Conservation (phyloP, 108 stramenopile genomes). For the Fistulifera solaris region DNA sequence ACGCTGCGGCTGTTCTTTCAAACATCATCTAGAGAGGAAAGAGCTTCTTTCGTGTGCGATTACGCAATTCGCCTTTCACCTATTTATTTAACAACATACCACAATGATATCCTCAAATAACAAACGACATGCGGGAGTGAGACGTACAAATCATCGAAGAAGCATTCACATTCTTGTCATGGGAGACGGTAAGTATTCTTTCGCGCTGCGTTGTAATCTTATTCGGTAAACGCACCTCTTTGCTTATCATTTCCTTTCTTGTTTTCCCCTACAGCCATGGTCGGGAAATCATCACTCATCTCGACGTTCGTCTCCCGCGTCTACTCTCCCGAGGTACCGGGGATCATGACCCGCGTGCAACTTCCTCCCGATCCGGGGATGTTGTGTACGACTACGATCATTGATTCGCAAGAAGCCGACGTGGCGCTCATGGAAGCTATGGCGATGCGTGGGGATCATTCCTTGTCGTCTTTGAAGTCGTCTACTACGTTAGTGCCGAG, state of each 20-base stretch:
- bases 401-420: conserved; percentile 77
- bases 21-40: too few species aligned
- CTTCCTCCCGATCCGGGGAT: conserved; percentile 63
- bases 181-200: conserved; percentile 73
- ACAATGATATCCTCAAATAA: too few species aligned
- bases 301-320: conserved; percentile 80
- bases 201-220: too few species aligned
- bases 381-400: conserved; percentile 60
- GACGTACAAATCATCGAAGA: conserved; percentile 14
- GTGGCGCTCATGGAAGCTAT: conserved; percentile 38
- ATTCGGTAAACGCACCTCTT: background rate
- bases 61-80: too few species aligned
- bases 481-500: conserved; percentile 9
- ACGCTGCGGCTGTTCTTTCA: too few species aligned
- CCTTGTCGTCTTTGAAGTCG: background rate
- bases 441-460: conserved; percentile 19
- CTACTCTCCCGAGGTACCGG: conserved; percentile 68
- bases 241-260: conserved; percentile 4
- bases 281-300: conserved; percentile 79
- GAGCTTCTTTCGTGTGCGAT: too few species aligned
- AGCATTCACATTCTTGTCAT: conserved; percentile 61
- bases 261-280: conserved; percentile 42
- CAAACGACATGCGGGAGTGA: background rate
- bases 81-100: too few species aligned
- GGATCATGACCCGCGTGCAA: conserved; percentile 67